Evolutionary conservation across 352 stramenopile species (phyloP).

Genomic region (Peronospora farinosa): DNA sequence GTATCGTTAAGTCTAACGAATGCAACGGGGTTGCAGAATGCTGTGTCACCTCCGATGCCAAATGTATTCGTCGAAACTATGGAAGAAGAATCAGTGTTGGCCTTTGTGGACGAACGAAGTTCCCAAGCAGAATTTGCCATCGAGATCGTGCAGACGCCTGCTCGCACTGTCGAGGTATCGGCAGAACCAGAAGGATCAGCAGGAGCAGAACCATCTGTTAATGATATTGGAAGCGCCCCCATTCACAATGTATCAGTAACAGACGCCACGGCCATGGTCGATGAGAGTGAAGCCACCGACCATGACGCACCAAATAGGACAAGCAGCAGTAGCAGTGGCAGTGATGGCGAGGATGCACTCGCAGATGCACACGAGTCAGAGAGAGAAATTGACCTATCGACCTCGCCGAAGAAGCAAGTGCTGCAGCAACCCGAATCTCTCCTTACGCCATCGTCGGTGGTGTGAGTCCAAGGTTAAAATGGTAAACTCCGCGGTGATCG

Average conservation of each 20-base stretch:
- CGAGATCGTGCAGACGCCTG: constrained; percentile 30
- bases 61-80: constrained; percentile 15
- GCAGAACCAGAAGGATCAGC: constrained; percentile 6
- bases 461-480: constrained; percentile 32
- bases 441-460: constrained; percentile 49
- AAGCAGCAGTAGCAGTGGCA: constrained; percentile 26
- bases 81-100: constrained; percentile 5
- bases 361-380: constrained; percentile 15
- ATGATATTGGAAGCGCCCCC: constrained; percentile 34
- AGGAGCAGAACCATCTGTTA: constrained; percentile 23
- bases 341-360: constrained; percentile 19
- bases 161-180: constrained; percentile 14
- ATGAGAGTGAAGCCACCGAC: constrained; percentile 19
- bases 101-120: constrained; percentile 26
- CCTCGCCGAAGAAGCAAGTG: constrained; percentile 30
- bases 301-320: constrained; percentile 28
- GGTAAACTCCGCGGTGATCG: constrained; percentile 13
- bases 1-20: constrained; percentile 11
- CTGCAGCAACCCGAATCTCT: constrained; percentile 40
- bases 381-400: constrained; percentile 22
- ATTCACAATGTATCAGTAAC: constrained; percentile 53
- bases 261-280: constrained; percentile 15
- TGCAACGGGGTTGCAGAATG: constrained; percentile 8
- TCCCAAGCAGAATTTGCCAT: constrained; percentile 32
- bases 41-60: constrained; percentile 18